These are phyloP conservation scores for Epichloe elymi DNA, from an alignment of 2,329 filamentous ascomycete species.

Conservation along the genomic window DNA sequence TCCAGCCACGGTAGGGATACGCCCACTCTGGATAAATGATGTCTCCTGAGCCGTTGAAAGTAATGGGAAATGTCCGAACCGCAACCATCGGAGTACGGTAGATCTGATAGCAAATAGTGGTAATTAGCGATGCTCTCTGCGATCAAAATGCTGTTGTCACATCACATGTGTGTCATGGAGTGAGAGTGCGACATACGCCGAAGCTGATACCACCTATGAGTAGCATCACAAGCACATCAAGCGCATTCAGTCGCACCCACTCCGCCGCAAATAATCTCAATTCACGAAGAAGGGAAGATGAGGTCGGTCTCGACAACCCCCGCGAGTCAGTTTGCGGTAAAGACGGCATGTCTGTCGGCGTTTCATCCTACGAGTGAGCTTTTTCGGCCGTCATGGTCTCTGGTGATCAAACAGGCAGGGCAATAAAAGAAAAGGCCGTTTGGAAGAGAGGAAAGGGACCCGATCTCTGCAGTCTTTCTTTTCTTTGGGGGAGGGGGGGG, in stretches of 20 bases:
- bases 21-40: constrained; percentile 51
- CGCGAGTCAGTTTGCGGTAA: constrained; percentile 7
- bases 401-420: not conserved
- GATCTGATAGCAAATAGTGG: constrained; percentile 21
- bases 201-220: constrained; percentile 28
- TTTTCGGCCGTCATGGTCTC: not conserved
- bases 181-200: constrained; percentile 12
- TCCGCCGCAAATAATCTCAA: constrained; percentile 17
- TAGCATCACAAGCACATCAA: constrained; percentile 47
- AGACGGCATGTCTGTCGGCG: constrained; percentile 10
- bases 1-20: constrained; percentile 49
- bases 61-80: constrained; percentile 48
- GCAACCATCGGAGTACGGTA: constrained; percentile 41
- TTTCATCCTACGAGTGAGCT: not conserved
- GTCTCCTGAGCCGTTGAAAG: constrained; percentile 42
- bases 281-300: not conserved
- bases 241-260: constrained; percentile 46
- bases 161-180: no score
- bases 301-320: not conserved
- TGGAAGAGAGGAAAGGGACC: not conserved
- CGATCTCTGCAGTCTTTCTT: not conserved
- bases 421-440: no score
- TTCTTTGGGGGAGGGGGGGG: no score
- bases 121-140: not conserved
- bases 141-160: no score